Base-by-base conservation (phyloP, 352 stramenopile genomes). In the Globisporangium iwayamae region DNA sequence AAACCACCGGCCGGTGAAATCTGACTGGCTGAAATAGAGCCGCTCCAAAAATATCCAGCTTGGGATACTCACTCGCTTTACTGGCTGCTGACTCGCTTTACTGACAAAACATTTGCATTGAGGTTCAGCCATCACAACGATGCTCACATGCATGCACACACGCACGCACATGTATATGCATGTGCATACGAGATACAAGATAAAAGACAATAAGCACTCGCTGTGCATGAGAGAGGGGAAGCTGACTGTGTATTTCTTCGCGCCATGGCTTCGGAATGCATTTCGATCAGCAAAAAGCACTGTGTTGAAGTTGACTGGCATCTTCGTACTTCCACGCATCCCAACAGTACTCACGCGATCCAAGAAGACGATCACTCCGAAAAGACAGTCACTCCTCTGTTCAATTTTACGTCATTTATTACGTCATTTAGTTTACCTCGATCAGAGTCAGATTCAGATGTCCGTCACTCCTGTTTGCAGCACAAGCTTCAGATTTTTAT, bases 361-460 rank as follows among this genome's bases (percentile, higher is more conserved):
- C 56, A 38, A 53, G 43, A 60, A 30, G 55, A 60, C 55, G 38
- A 60, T 60, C 54, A 60, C 54, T 60, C 54, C 50, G 39, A 25
- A 25, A 25, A 25, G 22, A 25, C 22, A 25, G 1, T 25, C 22
- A 25, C 22, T 25, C 22, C 1, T 25, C 1, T 25, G 22, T 25
- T 25, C 22, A 25, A 25, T 25, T 25, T 25, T 25, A 25, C 22
- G 22, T 25, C 22, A 25, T 25, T 25, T 25, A 25, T 25, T 25
- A 25, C 22, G 22, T 25, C 22, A 25, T 25, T 25, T 25, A 25
- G 22, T 25, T 25, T 25, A 25, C 22, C 22, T 25, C 22, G 22
- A 1, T 25, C 22, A 25, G 22, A 25, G 1, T 25, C 22, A 25
- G 22, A 25, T 25, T 25, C 22, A 25, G 22, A 25, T 25, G 22